phyloP scores from a whole-genome alignment of 345 rosid genomes.

The Murraya koenigii region DNA sequence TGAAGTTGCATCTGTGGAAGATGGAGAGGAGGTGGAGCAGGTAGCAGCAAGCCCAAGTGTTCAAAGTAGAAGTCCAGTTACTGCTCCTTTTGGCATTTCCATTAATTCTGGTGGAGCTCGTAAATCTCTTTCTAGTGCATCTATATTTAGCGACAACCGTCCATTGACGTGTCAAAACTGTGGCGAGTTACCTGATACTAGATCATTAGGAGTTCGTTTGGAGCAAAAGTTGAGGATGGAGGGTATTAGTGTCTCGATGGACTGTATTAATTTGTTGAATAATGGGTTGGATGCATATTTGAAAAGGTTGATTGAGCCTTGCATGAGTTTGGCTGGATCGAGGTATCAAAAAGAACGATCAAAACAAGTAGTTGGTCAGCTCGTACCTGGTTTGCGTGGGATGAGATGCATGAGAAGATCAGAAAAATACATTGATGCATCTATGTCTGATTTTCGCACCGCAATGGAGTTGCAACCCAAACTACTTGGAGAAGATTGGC shows the following conservation, averaged over 20 bases:
- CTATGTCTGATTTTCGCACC: constrained; percentile 55
- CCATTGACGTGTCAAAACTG: constrained; percentile 50
- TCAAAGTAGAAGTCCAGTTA: constrained; percentile 74
- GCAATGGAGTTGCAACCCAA: constrained; percentile 65
- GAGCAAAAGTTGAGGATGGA: constrained; percentile 68
- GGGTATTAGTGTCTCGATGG: constrained; percentile 50
- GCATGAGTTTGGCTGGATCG: constrained; percentile 55
- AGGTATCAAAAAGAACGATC: constrained; percentile 29
- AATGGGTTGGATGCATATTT: constrained; percentile 65
- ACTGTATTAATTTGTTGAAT: constrained; percentile 67
- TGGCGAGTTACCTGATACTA: constrained; percentile 75
- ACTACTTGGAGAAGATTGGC: constrained; percentile 73
- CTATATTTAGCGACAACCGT: constrained; percentile 20
- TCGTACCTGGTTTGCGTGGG: constrained; percentile 14
- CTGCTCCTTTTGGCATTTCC: constrained; percentile 79
- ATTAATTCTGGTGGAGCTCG: constrained; percentile 45
- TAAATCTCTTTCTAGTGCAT: constrained; percentile 36
- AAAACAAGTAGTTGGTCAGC: constrained; percentile 22
- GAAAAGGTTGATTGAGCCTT: constrained; percentile 72
- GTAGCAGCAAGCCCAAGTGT: constrained; percentile 65
- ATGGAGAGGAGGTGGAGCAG: constrained; percentile 97
- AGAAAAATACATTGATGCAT: constrained; percentile 30
- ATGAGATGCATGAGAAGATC: constrained; percentile 24
- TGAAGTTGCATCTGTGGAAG: constrained; percentile 84
- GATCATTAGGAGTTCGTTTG: constrained; percentile 57